Conservation (phyloP, 2,329 filamentous ascomycete species). For the Chrysoporthe deuterocubensis region DNA sequence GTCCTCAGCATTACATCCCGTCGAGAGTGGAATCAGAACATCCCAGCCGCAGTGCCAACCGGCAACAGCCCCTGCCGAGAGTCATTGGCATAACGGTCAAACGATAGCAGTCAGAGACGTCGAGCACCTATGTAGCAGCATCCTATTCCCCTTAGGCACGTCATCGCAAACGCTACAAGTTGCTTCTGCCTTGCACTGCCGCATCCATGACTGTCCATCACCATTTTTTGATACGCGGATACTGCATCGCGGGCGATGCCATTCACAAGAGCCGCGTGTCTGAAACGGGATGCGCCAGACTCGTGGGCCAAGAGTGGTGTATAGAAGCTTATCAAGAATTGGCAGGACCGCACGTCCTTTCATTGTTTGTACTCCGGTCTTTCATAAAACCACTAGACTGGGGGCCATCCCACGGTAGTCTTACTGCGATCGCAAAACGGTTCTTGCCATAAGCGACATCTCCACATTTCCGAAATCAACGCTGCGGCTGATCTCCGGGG, state of each 20-base stretch:
- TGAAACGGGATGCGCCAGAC: neutral
- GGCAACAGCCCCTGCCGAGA: slow-evolving; percentile 17
- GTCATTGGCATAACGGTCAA: slow-evolving; percentile 23
- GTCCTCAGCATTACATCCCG: neutral
- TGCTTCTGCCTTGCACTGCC: neutral
- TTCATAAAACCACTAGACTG: neutral
- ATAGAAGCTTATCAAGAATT: neutral
- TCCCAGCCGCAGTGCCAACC: slow-evolving; percentile 14
- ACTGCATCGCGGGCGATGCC: neutral
- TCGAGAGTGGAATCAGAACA: neutral
- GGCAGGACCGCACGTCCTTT: neutral
- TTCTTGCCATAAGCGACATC: neutral
- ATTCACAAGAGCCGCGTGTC: slow-evolving; percentile 6
- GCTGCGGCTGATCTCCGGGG: neutral
- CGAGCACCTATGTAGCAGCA: neutral
- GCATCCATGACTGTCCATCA: neutral
- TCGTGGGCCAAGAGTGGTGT: neutral
- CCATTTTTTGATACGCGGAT: neutral
- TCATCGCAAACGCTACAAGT: neutral
- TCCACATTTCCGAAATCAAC: neutral
- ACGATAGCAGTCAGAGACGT: slow-evolving; percentile 19
- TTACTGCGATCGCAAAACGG: neutral
- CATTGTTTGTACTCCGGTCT: neutral
- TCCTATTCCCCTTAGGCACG: neutral
- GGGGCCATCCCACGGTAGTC: neutral